Conservation (phyloP, 176 grass and related monocot genomes). For the Eragrostis nindensis region DNA sequence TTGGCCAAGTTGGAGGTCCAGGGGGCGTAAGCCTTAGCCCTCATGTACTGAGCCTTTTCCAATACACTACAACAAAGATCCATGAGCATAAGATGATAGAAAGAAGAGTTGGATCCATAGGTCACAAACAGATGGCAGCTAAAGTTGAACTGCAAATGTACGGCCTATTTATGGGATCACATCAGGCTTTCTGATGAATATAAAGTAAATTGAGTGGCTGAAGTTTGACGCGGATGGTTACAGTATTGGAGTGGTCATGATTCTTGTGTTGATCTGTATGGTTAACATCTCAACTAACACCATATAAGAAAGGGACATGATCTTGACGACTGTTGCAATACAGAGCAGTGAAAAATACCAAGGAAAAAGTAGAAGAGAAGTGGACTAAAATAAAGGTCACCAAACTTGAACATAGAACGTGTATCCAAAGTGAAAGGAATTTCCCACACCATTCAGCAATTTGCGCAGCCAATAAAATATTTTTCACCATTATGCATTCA, state of each 20-base stretch:
- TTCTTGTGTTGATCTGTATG: constrained; percentile 66
- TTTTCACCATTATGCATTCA: neutral
- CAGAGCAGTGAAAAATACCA: constrained; percentile 25
- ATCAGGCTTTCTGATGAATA: constrained; percentile 23
- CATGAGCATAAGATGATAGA: constrained; percentile 58
- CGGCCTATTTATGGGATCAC: constrained; percentile 48
- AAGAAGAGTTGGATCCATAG: constrained; percentile 54
- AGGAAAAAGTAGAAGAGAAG: constrained; percentile 15
- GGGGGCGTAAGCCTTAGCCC: constrained; percentile 74
- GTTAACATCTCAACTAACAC: constrained; percentile 56
- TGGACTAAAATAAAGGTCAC: constrained; percentile 24
- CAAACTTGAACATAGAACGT: constrained; percentile 13
- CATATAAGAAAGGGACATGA: constrained; percentile 55
- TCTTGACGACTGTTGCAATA: constrained; percentile 59
- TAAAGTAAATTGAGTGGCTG: constrained; percentile 37
- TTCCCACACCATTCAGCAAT: constrained; percentile 21
- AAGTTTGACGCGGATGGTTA: constrained; percentile 56
- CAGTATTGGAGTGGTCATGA: constrained; percentile 62
- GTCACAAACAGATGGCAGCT: constrained; percentile 34
- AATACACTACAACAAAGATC: constrained; percentile 47
- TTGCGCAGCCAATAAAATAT: neutral
- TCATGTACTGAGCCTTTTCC: constrained; percentile 40
- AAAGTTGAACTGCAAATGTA: constrained; percentile 41
- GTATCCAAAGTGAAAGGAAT: neutral
- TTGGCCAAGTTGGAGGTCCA: constrained; percentile 74